A percentile compares a stretch with the other conserved stretches of the same genome.
Evolutionary conservation across 805 yeast genomes (phyloP).

Genomic region (Zygosaccharomyces bisporus): DNA sequence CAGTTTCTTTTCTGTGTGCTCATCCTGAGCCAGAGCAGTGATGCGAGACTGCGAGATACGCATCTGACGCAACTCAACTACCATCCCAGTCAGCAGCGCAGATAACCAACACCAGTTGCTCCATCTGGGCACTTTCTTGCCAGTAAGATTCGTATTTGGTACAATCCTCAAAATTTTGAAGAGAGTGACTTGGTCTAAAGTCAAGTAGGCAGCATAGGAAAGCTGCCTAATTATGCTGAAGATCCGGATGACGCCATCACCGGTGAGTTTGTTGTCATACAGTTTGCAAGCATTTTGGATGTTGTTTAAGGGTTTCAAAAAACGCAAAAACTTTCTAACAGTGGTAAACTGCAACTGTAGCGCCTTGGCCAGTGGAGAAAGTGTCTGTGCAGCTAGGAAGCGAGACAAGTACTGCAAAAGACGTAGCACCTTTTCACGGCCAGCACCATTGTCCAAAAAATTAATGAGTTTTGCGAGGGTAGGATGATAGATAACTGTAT

Average conservation of each 20-base stretch:
- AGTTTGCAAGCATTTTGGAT: constrained; percentile 64
- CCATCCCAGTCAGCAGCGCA: constrained; percentile 61
- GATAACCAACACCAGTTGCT: constrained; percentile 74
- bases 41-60: constrained; percentile 42
- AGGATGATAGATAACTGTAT: constrained; percentile 71
- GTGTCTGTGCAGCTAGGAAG: constrained; percentile 60
- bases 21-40: constrained; percentile 34
- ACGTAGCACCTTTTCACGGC: constrained; percentile 79
- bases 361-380: constrained; percentile 48
- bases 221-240: constrained; percentile 47
- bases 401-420: constrained; percentile 76
- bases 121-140: constrained; percentile 49
- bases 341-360: constrained; percentile 61
- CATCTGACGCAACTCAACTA: constrained; percentile 54
- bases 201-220: constrained; percentile 58
- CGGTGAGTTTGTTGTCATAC: constrained; percentile 63
- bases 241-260: constrained; percentile 42
- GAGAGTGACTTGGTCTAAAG: constrained; percentile 62
- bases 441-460: constrained; percentile 63
- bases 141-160: constrained; percentile 46
- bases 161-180: constrained; percentile 47
- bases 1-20: constrained; percentile 34
- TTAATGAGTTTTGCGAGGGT: constrained; percentile 55
- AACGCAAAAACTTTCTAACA: constrained; percentile 79
- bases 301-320: constrained; percentile 75